phyloP scores from a whole-genome alignment of 2,329 filamentous ascomycete genomes.

The Stachybotrys elegans region DNA sequence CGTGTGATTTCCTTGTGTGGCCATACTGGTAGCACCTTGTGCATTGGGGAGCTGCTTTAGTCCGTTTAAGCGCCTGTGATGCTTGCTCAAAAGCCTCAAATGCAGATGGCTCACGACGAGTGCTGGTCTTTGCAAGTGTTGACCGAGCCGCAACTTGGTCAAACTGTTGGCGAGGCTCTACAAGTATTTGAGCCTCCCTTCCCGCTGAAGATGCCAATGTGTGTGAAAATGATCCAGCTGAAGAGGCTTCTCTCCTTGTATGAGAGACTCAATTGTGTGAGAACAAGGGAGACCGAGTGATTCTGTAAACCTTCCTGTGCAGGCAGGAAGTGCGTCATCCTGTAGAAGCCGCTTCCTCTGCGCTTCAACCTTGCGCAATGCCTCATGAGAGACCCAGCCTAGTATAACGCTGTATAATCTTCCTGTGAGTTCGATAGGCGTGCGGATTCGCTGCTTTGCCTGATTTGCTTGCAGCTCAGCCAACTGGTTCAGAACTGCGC shows the following conservation, averaged over 20 bases:
- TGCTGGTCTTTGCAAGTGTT: conserved; percentile 1
- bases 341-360: conserved; percentile 7
- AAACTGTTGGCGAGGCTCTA: conserved; percentile 1
- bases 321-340: conserved; percentile 2
- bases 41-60: conserved; percentile 1
- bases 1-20: conserved; percentile 1
- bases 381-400: conserved; percentile 11
- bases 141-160: neutral
- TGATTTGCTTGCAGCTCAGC: conserved; percentile 9
- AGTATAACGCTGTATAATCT: conserved; percentile 9
- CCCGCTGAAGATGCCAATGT: conserved; percentile 6
- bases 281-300: conserved; percentile 6
- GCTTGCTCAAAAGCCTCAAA: conserved; percentile 9
- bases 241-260: neutral
- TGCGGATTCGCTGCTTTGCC: conserved; percentile 9
- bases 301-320: conserved; percentile 7
- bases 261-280: conserved; percentile 6
- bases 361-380: conserved; percentile 4
- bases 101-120: conserved; percentile 5
- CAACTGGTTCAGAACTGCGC: conserved; percentile 11
- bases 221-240: conserved; percentile 5
- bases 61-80: neutral
- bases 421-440: conserved; percentile 10
- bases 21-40: conserved; percentile 1
- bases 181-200: conserved; percentile 3